Evolutionary conservation across 75 land plant species (phyloP).

Genomic region (Picea sitchensis): DNA sequence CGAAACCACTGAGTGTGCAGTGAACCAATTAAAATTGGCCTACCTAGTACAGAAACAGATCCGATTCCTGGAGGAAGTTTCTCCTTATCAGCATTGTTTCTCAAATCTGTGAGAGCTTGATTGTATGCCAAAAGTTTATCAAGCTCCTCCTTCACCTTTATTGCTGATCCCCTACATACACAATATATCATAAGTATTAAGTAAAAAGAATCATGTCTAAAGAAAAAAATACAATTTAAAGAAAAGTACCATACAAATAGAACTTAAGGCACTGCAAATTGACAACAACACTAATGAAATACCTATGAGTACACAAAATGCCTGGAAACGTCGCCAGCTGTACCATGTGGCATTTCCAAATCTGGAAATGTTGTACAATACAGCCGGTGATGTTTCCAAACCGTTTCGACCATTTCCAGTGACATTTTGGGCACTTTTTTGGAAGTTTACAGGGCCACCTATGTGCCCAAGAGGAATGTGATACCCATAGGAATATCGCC

Average conservation of each 20-base stretch:
- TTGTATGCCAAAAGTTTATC: slow-evolving; percentile 71
- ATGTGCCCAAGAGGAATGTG: too few relatives aligned
- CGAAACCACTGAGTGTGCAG: neutral
- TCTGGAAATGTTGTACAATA: too few relatives aligned
- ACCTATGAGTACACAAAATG: too few relatives aligned
- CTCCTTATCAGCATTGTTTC: slow-evolving; percentile 42
- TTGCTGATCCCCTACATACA: slow-evolving; percentile 17
- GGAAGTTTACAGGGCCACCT: too few relatives aligned
- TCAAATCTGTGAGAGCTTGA: slow-evolving; percentile 48
- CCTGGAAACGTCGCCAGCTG: too few relatives aligned
- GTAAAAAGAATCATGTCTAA: neutral
- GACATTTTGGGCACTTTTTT: too few relatives aligned
- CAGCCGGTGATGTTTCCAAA: too few relatives aligned
- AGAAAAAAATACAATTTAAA: neutral
- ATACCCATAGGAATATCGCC: too few relatives aligned
- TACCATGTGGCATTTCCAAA: too few relatives aligned
- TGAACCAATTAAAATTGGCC: neutral
- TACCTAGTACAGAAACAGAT: slow-evolving; percentile 80
- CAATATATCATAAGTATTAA: neutral
- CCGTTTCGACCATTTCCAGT: too few relatives aligned
- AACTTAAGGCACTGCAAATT: neutral
- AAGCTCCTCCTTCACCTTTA: slow-evolving; percentile 56
- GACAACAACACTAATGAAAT: too few relatives aligned
- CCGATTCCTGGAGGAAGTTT: slow-evolving; percentile 70
- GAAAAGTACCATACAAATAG: neutral